Percentiles rank a stretch among this genome's conserved stretches.
These are phyloP conservation scores for Neofusicoccum sp. DNA, from an alignment of 2,329 filamentous ascomycete species.

Conservation along the genomic window DNA sequence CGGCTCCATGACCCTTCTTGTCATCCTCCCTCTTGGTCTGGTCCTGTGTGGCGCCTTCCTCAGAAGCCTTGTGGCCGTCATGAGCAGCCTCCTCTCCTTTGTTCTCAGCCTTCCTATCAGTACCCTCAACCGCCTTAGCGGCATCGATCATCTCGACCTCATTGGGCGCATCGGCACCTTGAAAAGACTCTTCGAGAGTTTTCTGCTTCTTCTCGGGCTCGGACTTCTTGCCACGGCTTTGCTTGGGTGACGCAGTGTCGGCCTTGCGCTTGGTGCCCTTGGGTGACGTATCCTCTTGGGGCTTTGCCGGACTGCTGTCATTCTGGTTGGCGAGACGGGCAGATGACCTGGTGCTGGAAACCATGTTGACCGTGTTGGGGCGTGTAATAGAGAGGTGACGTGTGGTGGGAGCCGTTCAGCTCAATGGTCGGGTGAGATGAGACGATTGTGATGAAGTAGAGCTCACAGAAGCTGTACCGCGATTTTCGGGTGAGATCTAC, in stretches of 20 bases:
- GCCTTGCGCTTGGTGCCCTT: slow-evolving; percentile 46
- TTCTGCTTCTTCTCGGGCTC: slow-evolving; percentile 49
- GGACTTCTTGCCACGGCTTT: slow-evolving; percentile 46
- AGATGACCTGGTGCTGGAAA: slow-evolving; percentile 2
- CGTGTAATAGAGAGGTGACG: not conserved
- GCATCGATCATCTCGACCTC: slow-evolving; percentile 29
- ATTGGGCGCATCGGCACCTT: slow-evolving; percentile 29
- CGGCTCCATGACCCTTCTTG: slow-evolving; percentile 17
- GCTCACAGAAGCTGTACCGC: slow-evolving; percentile 3
- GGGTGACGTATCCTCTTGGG: slow-evolving; percentile 29
- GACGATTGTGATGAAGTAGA: not conserved
- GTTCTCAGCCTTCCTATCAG: slow-evolving; percentile 28
- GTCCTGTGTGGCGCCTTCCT: slow-evolving; percentile 30
- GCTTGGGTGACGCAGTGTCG: slow-evolving; percentile 36
- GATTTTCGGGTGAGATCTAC: not conserved
- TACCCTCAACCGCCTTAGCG: slow-evolving; percentile 24
- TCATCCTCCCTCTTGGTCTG: slow-evolving; percentile 16
- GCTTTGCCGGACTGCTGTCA: not conserved
- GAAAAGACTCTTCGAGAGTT: slow-evolving; percentile 56
- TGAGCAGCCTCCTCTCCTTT: slow-evolving; percentile 17
- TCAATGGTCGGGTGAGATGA: not conserved
- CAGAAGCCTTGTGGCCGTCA: not conserved
- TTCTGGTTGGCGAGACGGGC: slow-evolving; percentile 2
- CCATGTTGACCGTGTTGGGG: not conserved
- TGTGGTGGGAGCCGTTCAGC: not conserved